Evolutionary conservation across 192 early-diverging fungal genomes (phyloP), one percentile per base, ranked within the genome.

Genomic region (Mortierella antarctica): DNA sequence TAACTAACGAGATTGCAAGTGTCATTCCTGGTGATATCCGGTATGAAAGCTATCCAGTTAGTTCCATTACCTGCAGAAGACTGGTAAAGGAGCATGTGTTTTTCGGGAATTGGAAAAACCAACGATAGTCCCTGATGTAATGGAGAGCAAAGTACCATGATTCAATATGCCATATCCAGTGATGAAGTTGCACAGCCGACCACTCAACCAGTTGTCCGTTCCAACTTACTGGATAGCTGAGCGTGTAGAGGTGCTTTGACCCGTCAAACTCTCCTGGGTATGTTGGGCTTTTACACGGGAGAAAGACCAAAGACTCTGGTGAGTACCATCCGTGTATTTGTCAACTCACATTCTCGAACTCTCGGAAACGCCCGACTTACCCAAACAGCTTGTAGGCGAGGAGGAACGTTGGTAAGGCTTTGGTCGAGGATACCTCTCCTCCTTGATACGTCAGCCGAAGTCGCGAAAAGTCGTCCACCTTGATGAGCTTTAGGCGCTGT

Each of bases 351-450:
- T 17, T 7, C 17, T 1, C 23, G 2, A 8, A 9, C 5, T 9
- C 46, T 17, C 7, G n/a, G 1, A 10, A 31, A 31, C 31, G 31
- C 31, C 31, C 31, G 31, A 31, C 52, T 70, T 82, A 89, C 88
- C 93, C 93, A 86, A 95, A 92, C 10, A 89, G 73, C 65, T 89
- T 88, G 83, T 93, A 91, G 17, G 93, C 89, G 1, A 86, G 65
- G 12, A 90, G 62, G 67, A 90, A 93, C 8, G 92, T 95, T 4
- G 93, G 89, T 5, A 90, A 79, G 7, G 86, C 83, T 69, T 89
- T 89, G 44, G 70, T 80, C 0, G 91, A 93, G 60, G 89, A 91
- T 47, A 92, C 84, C 49, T 91, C 89, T n/a, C 67, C 77, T 42
- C 82, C 83, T 39, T 88, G 83, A 75, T 92, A 92, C 0, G 82